Evolutionary conservation across 768 basidiomycete genomes (phyloP).

Genomic region (Collybiopsis luxurians): DNA sequence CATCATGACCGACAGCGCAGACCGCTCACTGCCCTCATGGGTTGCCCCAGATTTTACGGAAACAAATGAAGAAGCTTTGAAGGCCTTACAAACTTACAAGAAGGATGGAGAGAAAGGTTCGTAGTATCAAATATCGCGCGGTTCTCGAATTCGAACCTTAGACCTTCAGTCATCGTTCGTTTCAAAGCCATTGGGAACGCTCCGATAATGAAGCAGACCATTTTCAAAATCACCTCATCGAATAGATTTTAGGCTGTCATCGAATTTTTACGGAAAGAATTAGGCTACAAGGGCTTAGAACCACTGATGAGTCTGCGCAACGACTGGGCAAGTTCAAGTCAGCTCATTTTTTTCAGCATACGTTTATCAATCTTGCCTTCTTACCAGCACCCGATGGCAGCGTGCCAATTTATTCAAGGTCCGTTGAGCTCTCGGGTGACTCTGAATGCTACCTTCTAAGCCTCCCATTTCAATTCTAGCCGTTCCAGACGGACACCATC

Average conservation of each 20-base stretch:
- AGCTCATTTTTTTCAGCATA: conserved; percentile 46
- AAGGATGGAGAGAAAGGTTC: conserved; percentile 79
- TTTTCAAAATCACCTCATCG: conserved; percentile 94
- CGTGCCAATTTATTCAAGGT: conserved; percentile 79
- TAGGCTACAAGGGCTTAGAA: conserved; percentile 84
- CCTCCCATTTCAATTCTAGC: conserved; percentile 38
- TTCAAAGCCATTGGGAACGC: conserved; percentile 98
- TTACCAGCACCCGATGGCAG: conserved; percentile 83
- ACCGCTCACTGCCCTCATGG: conserved; percentile 31
- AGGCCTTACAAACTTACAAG: conserved; percentile 83
- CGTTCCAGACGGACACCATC: conserved; percentile 83
- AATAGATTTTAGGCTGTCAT: conserved; percentile 96
- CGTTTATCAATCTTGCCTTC: conserved; percentile 69
- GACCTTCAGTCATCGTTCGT: conserved; percentile 77
- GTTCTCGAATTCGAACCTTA: background rate
- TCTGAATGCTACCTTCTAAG: background rate
- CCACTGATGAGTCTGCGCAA: conserved; percentile 59
- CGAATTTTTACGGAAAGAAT: conserved; percentile 84
- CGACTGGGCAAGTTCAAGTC: background rate
- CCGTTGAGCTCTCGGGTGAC: conserved; percentile 1
- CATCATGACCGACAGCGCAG: conserved; percentile 23
- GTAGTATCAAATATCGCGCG: conserved; percentile 1
- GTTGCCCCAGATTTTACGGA: conserved; percentile 27
- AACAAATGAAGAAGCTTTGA: conserved; percentile 47
- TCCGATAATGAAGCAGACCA: conserved; percentile 98